Percentiles rank a stretch among this genome's conserved stretches.
These are phyloP conservation scores for Hypoxylon intermedium DNA, from an alignment of 495 filamentous ascomycete species.

Conservation along the genomic window DNA sequence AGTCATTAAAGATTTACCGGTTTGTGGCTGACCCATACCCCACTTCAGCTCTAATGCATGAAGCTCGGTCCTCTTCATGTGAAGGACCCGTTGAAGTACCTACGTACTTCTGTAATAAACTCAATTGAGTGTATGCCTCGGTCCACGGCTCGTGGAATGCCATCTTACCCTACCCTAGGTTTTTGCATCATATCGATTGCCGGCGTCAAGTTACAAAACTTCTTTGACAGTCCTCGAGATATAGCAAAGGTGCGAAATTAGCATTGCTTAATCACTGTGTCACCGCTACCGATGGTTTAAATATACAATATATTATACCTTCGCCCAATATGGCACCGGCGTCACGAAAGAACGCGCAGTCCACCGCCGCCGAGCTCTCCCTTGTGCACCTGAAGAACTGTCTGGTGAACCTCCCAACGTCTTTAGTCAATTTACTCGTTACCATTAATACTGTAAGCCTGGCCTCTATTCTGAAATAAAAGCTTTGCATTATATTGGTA, in stretches of 20 bases:
- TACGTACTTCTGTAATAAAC: background rate
- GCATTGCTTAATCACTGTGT: constrained; percentile 1
- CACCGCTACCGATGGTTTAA: background rate
- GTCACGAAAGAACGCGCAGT: constrained; percentile 64
- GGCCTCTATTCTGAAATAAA: background rate
- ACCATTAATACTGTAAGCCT: constrained; percentile 83
- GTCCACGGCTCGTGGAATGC: constrained; percentile 30
- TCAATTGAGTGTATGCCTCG: constrained; percentile 33
- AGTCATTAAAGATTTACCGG: constrained; percentile 21
- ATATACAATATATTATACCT: constrained; percentile 22
- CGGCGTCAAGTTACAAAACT: too few relatives aligned
- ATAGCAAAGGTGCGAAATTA: too few relatives aligned
- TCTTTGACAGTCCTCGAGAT: too few relatives aligned
- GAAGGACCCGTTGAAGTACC: constrained; percentile 1
- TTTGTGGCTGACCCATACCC: background rate
- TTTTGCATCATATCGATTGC: too few relatives aligned
- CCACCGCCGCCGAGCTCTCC: constrained; percentile 76
- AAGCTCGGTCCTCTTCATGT: constrained; percentile 1
- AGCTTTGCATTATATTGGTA: background rate
- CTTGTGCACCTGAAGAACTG: constrained; percentile 89
- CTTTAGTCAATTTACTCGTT: constrained; percentile 79
- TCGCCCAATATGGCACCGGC: constrained; percentile 60
- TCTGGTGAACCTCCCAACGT: constrained; percentile 89
- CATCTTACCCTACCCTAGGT: background rate
- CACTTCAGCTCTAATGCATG: background rate